Conservation (phyloP, 2,329 filamentous ascomycete species). For the Mycosphaerella sp. region DNA sequence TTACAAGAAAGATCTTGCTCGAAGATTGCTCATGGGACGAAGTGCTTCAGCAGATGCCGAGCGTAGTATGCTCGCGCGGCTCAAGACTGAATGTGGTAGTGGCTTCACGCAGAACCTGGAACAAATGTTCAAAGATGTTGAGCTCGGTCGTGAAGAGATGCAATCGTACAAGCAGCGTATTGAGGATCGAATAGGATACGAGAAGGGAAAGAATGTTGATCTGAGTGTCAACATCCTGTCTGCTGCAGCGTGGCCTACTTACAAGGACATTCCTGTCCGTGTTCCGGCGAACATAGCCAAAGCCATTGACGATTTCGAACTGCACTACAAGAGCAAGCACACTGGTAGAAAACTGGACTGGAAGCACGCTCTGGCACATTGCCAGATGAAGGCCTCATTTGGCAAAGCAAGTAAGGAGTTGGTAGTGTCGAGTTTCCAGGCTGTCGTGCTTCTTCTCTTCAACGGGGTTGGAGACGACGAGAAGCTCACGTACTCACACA, state of each 20-base stretch:
- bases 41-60: conserved; percentile 94
- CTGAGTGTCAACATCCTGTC: conserved; percentile 87
- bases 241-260: conserved; percentile 85
- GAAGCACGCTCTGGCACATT: conserved; percentile 92
- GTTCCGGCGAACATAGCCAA: conserved; percentile 68
- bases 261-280: conserved; percentile 68
- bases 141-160: conserved; percentile 90
- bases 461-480: conserved; percentile 62
- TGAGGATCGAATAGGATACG: conserved; percentile 45
- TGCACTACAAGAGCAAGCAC: conserved; percentile 84
- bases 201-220: conserved; percentile 57
- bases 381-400: conserved; percentile 75
- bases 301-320: conserved; percentile 75
- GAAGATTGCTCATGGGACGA: conserved; percentile 80
- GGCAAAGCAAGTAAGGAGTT: conserved; percentile 77
- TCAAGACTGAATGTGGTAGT: conserved; percentile 89
- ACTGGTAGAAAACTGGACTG: conserved; percentile 79
- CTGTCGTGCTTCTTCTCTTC: conserved; percentile 83
- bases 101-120: conserved; percentile 96
- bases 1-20: conserved; percentile 95
- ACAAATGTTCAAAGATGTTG: conserved; percentile 99
- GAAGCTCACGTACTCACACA: conserved; percentile 66
- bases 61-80: conserved; percentile 84
- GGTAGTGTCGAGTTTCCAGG: conserved; percentile 85
- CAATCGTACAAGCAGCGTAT: conserved; percentile 69